A percentile compares a stretch with the other conserved stretches of the same genome.
Conservation (phyloP, 768 basidiomycete species). For the Hygrophorus pudorinus region DNA sequence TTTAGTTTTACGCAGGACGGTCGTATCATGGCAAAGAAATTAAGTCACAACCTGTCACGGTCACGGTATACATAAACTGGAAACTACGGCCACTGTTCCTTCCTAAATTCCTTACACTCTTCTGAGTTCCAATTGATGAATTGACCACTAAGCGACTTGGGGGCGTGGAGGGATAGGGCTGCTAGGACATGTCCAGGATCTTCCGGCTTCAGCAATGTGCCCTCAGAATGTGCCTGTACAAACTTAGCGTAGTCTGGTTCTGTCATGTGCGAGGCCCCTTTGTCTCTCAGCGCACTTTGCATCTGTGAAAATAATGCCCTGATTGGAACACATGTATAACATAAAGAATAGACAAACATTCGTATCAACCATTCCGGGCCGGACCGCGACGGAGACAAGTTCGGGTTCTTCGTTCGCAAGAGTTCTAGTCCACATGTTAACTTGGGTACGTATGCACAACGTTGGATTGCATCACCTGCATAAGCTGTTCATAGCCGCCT, state of each 20-base stretch:
- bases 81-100: no score
- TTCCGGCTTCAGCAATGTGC: constrained; percentile 67
- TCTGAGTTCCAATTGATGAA: constrained; percentile 79
- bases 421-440: constrained; percentile 40
- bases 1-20: no score
- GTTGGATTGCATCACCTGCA: constrained; percentile 41
- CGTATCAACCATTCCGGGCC: constrained; percentile 87
- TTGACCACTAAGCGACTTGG: constrained; percentile 54
- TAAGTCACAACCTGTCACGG: no score
- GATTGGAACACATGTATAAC: constrained; percentile 1
- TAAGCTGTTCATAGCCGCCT: constrained; percentile 86
- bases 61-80: no score
- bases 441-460: neutral
- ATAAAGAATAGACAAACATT: constrained; percentile 33
- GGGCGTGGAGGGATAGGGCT: constrained; percentile 55
- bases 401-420: constrained; percentile 77
- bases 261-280: constrained; percentile 45
- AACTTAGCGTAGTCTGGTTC: constrained; percentile 48
- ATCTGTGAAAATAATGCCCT: constrained; percentile 39
- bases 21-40: no score
- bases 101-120: constrained; percentile 49
- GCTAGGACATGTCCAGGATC: constrained; percentile 75
- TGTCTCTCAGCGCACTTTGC: constrained; percentile 48
- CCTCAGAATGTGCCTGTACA: constrained; percentile 43
- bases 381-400: constrained; percentile 63